These are phyloP conservation scores for Sclerotinia trifoliorum DNA, from an alignment of 2,329 filamentous ascomycete genomes.

Conservation along the genomic window DNA sequence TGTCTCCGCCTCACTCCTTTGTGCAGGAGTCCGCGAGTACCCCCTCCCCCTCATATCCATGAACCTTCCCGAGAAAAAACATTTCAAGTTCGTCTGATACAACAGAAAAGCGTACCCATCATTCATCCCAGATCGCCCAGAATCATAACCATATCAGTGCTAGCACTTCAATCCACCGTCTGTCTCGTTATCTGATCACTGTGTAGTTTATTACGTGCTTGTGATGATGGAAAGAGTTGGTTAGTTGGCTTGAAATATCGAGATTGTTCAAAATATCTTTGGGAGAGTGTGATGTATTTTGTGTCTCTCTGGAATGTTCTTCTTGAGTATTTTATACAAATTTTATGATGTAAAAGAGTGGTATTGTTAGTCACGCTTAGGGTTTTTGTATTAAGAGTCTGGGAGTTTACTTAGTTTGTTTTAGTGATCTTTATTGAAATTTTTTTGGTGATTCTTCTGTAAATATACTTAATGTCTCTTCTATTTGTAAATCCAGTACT, in stretches of 20 bases:
- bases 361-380: rapidly evolving
- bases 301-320: too few relatives aligned
- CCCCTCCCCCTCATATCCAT: not conserved
- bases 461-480: too few relatives aligned
- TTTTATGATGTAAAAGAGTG: not conserved
- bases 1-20: too few relatives aligned
- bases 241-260: not conserved
- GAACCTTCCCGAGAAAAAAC: too few relatives aligned
- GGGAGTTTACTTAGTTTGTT: not conserved
- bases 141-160: not conserved
- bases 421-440: not conserved
- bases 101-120: too few relatives aligned
- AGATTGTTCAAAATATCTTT: too few relatives aligned
- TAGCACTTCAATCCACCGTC: not conserved
- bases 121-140: not conserved
- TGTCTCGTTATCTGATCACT: not conserved
- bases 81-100: not conserved
- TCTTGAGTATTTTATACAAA: too few relatives aligned
- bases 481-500: too few relatives aligned
- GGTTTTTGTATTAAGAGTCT: not conserved
- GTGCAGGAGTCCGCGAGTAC: too few relatives aligned
- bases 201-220: not conserved
- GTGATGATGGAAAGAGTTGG: too few relatives aligned
- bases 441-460: too few relatives aligned
- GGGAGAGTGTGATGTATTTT: not conserved